Conservation (phyloP, 1,284 basidiomycete species). For the Apiotrichum veenhuisii region DNA sequence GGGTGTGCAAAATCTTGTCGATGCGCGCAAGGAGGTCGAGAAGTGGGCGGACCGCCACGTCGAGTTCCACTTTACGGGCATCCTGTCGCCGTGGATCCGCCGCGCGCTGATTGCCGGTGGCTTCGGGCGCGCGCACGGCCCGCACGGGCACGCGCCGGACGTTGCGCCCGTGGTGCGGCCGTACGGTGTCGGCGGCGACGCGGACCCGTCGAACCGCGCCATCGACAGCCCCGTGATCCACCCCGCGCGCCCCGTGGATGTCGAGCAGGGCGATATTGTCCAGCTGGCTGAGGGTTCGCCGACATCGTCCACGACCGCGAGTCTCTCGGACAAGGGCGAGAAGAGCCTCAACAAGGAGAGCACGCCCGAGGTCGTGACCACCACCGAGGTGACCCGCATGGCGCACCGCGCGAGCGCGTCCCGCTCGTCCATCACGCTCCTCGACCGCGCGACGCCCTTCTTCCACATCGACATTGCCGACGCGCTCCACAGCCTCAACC, state of each 20-base stretch:
- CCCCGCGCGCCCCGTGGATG: constrained; percentile 11
- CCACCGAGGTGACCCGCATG: not conserved
- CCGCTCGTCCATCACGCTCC: constrained; percentile 23
- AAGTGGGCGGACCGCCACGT: constrained; percentile 77
- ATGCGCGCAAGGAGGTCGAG: constrained; percentile 80
- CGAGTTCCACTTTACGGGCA: constrained; percentile 60
- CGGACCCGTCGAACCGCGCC: constrained; percentile 16
- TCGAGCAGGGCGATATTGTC: not conserved
- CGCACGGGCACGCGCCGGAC: constrained; percentile 57
- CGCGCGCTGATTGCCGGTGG: constrained; percentile 82
- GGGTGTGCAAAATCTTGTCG: constrained; percentile 83
- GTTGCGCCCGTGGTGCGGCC: constrained; percentile 67
- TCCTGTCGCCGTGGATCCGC: constrained; percentile 91
- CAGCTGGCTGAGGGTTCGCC: not conserved
- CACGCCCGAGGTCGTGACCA: not conserved
- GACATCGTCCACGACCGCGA: not conserved
- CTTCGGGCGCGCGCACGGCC: constrained; percentile 60
- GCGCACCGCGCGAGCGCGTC: constrained; percentile 2
- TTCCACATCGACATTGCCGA: constrained; percentile 51
- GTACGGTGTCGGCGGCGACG: constrained; percentile 26
- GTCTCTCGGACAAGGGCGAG: not conserved
- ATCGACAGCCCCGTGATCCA: not conserved
- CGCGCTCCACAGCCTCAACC: constrained; percentile 31
- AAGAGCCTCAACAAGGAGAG: not conserved
- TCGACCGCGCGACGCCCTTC: constrained; percentile 47